Percentiles rank a stretch among this genome's conserved stretches.
Evolutionary conservation across 192 early-diverging fungal genomes (phyloP).

Genomic region (Coemansia sp.): DNA sequence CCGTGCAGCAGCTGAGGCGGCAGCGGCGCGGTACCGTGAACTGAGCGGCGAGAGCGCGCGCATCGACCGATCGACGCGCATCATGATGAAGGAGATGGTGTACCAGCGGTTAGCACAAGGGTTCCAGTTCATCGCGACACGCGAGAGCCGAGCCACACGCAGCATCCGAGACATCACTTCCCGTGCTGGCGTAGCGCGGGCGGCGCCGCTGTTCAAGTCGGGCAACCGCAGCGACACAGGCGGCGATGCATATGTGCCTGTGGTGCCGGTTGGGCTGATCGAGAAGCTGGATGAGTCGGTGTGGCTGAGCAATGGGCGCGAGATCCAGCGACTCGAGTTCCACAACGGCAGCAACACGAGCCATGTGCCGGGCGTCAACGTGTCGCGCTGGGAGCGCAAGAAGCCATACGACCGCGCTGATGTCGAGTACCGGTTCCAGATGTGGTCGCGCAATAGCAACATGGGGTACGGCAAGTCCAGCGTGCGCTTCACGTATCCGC

Average conservation of each 20-base stretch:
- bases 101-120: conserved; percentile 89
- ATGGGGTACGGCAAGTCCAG: conserved; percentile 58
- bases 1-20: conserved; percentile 3
- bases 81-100: conserved; percentile 80
- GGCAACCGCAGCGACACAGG: conserved; percentile 11
- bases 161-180: not conserved
- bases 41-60: conserved; percentile 6
- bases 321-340: conserved; percentile 80
- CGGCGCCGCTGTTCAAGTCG: conserved; percentile 8
- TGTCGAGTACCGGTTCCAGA: conserved; percentile 72
- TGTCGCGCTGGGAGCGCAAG: conserved; percentile 77
- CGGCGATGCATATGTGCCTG: conserved; percentile 6
- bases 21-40: conserved; percentile 4
- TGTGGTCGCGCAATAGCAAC: conserved; percentile 79
- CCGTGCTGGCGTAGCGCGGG: conserved; percentile 2
- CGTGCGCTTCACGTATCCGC: conserved; percentile 75
- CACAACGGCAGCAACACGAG: conserved; percentile 58
- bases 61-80: conserved; percentile 47
- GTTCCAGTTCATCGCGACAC: conserved; percentile 78
- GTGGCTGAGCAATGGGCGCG: conserved; percentile 88
- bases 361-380: conserved; percentile 76
- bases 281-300: conserved; percentile 39
- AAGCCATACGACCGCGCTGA: conserved; percentile 58
- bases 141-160: not conserved
- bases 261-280: conserved; percentile 10